Evolutionary conservation across 139 green algal species (phyloP).

Genomic region (Picochlorum sp.): DNA sequence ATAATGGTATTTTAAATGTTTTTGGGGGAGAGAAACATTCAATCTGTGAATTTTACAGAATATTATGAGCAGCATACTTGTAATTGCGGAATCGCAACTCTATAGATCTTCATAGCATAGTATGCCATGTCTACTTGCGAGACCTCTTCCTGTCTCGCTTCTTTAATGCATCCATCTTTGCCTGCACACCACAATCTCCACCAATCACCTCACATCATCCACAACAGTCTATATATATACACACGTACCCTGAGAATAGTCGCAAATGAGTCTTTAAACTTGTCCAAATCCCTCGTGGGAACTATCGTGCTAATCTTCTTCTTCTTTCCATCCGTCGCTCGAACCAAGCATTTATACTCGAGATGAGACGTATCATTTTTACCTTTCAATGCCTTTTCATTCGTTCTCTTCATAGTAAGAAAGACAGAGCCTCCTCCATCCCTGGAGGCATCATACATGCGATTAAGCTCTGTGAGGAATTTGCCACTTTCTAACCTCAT

Average conservation of each 20-base stretch:
- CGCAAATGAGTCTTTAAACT: slow-evolving; percentile 49
- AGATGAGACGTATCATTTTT: slow-evolving; percentile 16
- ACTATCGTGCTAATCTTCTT: slow-evolving; percentile 64
- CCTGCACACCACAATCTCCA: slow-evolving; percentile 13
- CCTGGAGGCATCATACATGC: slow-evolving; percentile 61
- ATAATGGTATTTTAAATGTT: no score
- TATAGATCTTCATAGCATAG: no score
- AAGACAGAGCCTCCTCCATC: slow-evolving; percentile 37
- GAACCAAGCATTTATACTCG: slow-evolving; percentile 54
- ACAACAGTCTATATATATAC: background rate
- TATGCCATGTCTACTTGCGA: background rate
- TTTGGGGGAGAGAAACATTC: no score
- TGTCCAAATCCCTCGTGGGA: slow-evolving; percentile 32
- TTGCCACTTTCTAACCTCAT: slow-evolving; percentile 54
- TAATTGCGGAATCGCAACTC: no score
- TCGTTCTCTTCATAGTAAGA: slow-evolving; percentile 63
- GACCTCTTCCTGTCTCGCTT: slow-evolving; percentile 37
- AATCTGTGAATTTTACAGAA: no score
- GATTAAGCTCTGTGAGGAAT: slow-evolving; percentile 69
- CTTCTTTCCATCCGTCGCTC: slow-evolving; percentile 67
- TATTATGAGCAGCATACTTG: no score
- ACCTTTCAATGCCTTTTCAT: slow-evolving; percentile 16
- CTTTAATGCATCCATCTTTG: slow-evolving; percentile 54
- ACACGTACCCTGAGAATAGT: slow-evolving; percentile 51
- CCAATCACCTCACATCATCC: background rate